Conservation (phyloP, 208 protist genomes). For the Vickermania spadyakhi region DNA sequence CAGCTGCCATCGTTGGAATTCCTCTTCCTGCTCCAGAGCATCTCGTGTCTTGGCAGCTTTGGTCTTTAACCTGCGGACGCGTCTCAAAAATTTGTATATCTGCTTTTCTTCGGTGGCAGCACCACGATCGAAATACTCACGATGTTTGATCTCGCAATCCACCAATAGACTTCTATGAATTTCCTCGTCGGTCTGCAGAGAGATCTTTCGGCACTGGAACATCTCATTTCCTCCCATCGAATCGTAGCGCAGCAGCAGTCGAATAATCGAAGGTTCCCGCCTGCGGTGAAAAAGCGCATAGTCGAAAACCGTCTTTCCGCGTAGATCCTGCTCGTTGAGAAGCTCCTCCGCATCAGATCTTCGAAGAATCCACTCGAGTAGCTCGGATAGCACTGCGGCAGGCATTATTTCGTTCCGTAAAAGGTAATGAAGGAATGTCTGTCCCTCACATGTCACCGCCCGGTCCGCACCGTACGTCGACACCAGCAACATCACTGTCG, state of each 20-base stretch:
- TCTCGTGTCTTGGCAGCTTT: neutral
- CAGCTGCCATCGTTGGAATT: neutral
- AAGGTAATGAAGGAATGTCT: conserved; percentile 58
- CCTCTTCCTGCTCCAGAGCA: neutral
- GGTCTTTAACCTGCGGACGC: neutral
- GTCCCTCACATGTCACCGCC: conserved; percentile 9
- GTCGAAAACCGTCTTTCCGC: conserved; percentile 33
- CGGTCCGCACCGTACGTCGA: conserved; percentile 27
- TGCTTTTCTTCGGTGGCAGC: neutral
- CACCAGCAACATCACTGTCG: conserved; percentile 30
- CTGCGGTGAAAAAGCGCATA: conserved; percentile 13
- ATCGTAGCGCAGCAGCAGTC: conserved; percentile 23
- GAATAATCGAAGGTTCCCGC: conserved; percentile 14
- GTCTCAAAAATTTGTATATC: neutral
- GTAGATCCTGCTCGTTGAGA: conserved; percentile 20
- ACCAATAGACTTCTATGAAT: neutral
- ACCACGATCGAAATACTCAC: neutral
- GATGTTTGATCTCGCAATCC: neutral
- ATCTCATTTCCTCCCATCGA: conserved; percentile 14
- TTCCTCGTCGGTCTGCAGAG: conserved; percentile 8
- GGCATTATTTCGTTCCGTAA: conserved; percentile 23
- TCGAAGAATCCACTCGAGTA: conserved; percentile 27
- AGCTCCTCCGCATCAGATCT: conserved; percentile 7
- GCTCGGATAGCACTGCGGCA: conserved; percentile 12
- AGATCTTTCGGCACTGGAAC: conserved; percentile 4